Conservation (phyloP, 2,329 filamentous ascomycete genomes). For the Volutella citrinella region DNA sequence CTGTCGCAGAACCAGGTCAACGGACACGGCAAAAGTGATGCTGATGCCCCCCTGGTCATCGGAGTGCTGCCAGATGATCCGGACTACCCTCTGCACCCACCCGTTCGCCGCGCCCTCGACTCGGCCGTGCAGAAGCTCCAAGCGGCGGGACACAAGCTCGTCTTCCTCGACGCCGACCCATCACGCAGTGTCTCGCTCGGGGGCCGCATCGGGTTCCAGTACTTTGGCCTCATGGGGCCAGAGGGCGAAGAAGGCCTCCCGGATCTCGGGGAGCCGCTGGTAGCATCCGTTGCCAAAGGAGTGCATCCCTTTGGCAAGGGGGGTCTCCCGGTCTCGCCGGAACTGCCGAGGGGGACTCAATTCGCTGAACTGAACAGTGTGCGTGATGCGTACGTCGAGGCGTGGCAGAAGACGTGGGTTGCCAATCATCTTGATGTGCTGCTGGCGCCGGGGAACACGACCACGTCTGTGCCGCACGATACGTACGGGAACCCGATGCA, state of each 20-base stretch:
- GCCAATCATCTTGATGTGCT: slow-evolving; percentile 18
- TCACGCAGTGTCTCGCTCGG: slow-evolving; percentile 11
- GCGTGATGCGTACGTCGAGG: slow-evolving; percentile 7
- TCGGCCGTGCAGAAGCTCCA: slow-evolving; percentile 36
- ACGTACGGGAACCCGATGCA: slow-evolving; percentile 19
- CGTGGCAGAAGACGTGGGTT: slow-evolving; percentile 14
- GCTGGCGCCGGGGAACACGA: slow-evolving; percentile 13
- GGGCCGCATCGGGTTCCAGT: slow-evolving; percentile 18
- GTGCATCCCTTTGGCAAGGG: slow-evolving; percentile 16
- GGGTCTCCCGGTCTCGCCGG: slow-evolving; percentile 12
- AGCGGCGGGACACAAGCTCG: slow-evolving; percentile 42
- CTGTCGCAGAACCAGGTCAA: slow-evolving; percentile 15
- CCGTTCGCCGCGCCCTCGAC: slow-evolving; percentile 43
- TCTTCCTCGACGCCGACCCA: slow-evolving; percentile 29
- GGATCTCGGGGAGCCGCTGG: slow-evolving; percentile 17
- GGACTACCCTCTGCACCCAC: slow-evolving; percentile 47
- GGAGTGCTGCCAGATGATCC: slow-evolving; percentile 47
- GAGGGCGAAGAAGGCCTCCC: slow-evolving; percentile 10
- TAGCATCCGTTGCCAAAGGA: slow-evolving; percentile 13
- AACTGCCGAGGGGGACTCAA: not conserved
- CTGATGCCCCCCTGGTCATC: slow-evolving; percentile 37
- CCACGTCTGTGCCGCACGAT: slow-evolving; percentile 18
- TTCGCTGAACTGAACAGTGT: slow-evolving; percentile 9
- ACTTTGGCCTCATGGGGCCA: slow-evolving; percentile 13
- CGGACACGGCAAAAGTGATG: too few relatives aligned